Percentiles rank a stretch among this genome's conserved stretches.
Conservation (phyloP, 164 flowering plant genomes). For the Tetrastigma voinierianum region DNA sequence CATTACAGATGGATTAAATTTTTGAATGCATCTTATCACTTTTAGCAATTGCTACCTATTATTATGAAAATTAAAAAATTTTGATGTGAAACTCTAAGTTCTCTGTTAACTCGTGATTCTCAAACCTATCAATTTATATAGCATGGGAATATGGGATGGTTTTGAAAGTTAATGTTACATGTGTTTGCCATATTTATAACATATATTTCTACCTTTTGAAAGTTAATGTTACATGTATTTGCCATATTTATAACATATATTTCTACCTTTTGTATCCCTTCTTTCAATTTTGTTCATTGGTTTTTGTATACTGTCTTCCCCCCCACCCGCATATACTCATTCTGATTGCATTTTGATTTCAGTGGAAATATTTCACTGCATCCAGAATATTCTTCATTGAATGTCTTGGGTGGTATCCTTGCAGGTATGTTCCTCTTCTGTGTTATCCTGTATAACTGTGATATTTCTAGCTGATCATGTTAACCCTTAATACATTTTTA, state of each 20-base stretch:
- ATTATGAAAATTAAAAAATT: no score
- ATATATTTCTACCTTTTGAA: neutral
- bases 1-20: no score
- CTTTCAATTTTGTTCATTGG: neutral
- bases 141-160: neutral
- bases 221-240: neutral
- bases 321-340: neutral
- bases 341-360: conserved; percentile 22
- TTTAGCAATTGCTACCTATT: no score
- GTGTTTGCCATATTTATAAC: neutral
- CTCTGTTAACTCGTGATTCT: neutral
- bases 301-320: neutral
- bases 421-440: conserved; percentile 56
- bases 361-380: conserved; percentile 79
- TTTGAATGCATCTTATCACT: no score
- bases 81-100: neutral
- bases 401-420: conserved; percentile 82
- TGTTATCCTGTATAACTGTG: neutral
- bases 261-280: neutral
- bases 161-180: neutral
- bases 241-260: neutral
- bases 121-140: neutral
- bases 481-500: no score
- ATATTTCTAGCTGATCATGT: neutral
- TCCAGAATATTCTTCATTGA: conserved; percentile 35